phyloP scores from a whole-genome alignment of 169 alveolate genomes.

The Cryptosporidium canis region DNA sequence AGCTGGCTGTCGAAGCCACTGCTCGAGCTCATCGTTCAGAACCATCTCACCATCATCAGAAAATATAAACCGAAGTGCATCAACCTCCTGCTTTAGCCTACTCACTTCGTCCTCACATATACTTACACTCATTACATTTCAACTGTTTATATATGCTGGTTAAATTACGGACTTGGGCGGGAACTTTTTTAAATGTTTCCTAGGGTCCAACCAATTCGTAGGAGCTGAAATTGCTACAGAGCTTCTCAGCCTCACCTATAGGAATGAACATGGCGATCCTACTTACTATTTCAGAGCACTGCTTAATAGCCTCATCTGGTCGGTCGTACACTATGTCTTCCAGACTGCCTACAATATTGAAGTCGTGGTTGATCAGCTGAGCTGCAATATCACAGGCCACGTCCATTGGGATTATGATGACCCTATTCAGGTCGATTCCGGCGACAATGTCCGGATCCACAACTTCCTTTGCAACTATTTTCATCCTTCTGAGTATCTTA shows the following conservation, averaged over 20 bases:
- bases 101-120: neutral
- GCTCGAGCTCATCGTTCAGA: neutral
- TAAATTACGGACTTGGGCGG: neutral
- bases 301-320: slow-evolving; percentile 44
- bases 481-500: slow-evolving; percentile 13
- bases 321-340: slow-evolving; percentile 43
- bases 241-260: slow-evolving; percentile 28
- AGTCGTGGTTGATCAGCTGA: slow-evolving; percentile 32
- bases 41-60: slow-evolving; percentile 16
- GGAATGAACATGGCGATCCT: slow-evolving; percentile 24
- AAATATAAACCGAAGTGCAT: slow-evolving; percentile 41
- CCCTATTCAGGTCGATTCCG: slow-evolving; percentile 30
- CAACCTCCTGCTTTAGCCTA: slow-evolving; percentile 26
- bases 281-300: slow-evolving; percentile 40
- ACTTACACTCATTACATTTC: neutral
- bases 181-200: neutral
- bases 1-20: neutral
- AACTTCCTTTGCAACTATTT: neutral
- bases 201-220: slow-evolving; percentile 61
- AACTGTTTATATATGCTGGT: neutral
- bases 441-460: slow-evolving; percentile 40
- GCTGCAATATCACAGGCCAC: slow-evolving; percentile 53
- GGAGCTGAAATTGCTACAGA: slow-evolving; percentile 44
- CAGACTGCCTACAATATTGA: neutral
- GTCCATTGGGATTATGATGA: slow-evolving; percentile 9